A percentile compares a stretch with the other conserved stretches of the same genome.
These are phyloP conservation scores for Cladosporium cucumerinum DNA, from an alignment of 2,329 filamentous ascomycete species.

Conservation along the genomic window DNA sequence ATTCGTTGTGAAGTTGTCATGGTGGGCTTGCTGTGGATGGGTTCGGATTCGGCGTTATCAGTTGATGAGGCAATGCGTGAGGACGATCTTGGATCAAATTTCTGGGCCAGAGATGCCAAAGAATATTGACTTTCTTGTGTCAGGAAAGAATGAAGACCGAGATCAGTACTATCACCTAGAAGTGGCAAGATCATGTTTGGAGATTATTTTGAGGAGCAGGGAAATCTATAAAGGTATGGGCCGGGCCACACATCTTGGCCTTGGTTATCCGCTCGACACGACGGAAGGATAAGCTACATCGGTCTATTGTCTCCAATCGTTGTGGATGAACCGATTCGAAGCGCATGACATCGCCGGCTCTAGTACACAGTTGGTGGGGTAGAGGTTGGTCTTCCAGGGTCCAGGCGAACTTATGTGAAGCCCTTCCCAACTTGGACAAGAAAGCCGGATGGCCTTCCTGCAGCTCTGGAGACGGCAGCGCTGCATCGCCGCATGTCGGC, in stretches of 20 bases:
- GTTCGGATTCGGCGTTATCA: background rate
- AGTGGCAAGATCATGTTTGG: constrained; percentile 4
- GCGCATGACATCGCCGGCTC: constrained; percentile 4
- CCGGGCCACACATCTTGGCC: background rate
- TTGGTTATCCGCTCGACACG: constrained; percentile 5
- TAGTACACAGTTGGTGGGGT: constrained; percentile 9
- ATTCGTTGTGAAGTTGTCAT: constrained; percentile 33
- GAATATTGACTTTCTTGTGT: background rate
- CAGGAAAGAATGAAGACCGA: background rate
- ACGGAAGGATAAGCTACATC: constrained; percentile 12
- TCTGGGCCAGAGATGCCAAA: constrained; percentile 4
- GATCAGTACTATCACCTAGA: constrained; percentile 8
- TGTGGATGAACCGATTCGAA: constrained; percentile 7
- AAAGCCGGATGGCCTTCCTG: background rate
- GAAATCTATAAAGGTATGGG: background rate
- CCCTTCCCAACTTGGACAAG: constrained; percentile 5
- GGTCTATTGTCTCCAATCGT: constrained; percentile 14
- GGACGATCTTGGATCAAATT: background rate
- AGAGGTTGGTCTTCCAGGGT: constrained; percentile 3
- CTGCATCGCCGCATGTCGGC: background rate
- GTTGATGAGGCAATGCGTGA: background rate
- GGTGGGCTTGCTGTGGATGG: background rate
- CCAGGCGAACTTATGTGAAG: constrained; percentile 1
- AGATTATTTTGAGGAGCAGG: background rate
- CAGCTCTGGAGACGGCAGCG: background rate